Conservation (phyloP, 257 asterid species). For the Mentha longifolia region DNA sequence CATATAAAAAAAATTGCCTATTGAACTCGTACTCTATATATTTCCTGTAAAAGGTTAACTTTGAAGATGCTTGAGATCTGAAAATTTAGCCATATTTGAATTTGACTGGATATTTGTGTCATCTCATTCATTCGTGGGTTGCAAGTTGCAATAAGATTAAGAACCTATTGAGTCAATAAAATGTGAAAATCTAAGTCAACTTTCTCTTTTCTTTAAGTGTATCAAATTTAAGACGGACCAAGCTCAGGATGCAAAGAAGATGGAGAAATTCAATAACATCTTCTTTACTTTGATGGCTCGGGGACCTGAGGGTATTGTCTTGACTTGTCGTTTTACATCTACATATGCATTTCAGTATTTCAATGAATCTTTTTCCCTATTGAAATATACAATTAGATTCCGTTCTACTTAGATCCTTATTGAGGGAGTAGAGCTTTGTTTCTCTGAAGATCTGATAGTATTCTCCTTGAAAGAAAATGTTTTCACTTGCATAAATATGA, state of each 20-base stretch:
- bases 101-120: not conserved
- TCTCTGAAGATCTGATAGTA: not conserved
- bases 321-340: slow-evolving; percentile 19
- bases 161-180: slow-evolving; percentile 14
- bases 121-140: slow-evolving; percentile 9
- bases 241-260: slow-evolving; percentile 87
- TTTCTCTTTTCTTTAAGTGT: slow-evolving; percentile 51
- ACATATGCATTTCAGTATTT: slow-evolving; percentile 6
- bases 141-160: slow-evolving; percentile 8
- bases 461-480: not conserved
- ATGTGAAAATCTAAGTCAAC: slow-evolving; percentile 1
- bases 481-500: not conserved
- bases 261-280: slow-evolving; percentile 81
- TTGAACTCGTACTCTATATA: not conserved
- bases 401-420: not conserved
- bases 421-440: not conserved
- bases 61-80: slow-evolving; percentile 27
- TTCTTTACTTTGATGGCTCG: slow-evolving; percentile 89
- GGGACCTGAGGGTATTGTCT: slow-evolving; percentile 75
- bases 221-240: slow-evolving; percentile 90
- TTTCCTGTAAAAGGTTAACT: not conserved
- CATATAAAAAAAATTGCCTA: not conserved
- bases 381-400: not conserved
- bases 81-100: not conserved
- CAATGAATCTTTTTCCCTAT: not conserved